Evolutionary conservation across 768 basidiomycete species (phyloP).

Genomic region (Termitomyces sp.): DNA sequence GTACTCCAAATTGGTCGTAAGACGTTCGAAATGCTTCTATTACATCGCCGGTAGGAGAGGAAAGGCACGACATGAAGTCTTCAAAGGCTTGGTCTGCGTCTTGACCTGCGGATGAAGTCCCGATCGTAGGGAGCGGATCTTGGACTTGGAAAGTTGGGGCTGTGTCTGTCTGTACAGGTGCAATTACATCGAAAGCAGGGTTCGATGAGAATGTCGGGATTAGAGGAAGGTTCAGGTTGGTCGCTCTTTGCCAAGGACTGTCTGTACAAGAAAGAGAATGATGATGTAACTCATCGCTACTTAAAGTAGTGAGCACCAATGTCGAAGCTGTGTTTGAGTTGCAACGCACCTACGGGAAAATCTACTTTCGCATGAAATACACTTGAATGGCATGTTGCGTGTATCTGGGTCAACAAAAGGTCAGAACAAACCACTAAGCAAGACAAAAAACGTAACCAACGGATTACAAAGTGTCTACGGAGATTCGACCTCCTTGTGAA

Average conservation of each 20-base stretch:
- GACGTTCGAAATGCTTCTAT: not conserved
- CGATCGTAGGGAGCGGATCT: not conserved
- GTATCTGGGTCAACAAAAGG: slow-evolving; percentile 1
- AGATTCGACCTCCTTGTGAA: slow-evolving; percentile 33
- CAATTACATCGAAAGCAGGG: not conserved
- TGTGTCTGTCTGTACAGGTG: not conserved
- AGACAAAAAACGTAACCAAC: slow-evolving; percentile 15
- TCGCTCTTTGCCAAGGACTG: not conserved
- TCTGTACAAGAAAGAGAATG: slow-evolving; percentile 5
- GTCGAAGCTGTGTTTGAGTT: too few species aligned
- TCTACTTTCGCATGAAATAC: not conserved
- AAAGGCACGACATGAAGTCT: slow-evolving; percentile 8
- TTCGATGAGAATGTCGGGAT: not conserved
- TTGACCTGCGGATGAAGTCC: not conserved
- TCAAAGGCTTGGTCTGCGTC: slow-evolving; percentile 6
- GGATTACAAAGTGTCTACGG: slow-evolving; percentile 29
- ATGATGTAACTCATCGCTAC: slow-evolving; percentile 11
- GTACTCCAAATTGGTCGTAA: not conserved
- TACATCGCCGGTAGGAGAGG: not conserved
- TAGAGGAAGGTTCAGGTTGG: not conserved
- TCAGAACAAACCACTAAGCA: not conserved
- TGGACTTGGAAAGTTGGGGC: not conserved
- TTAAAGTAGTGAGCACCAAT: not conserved
- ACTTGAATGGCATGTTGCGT: slow-evolving; percentile 7
- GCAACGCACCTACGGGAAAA: slow-evolving; percentile 4